Conservation (phyloP, 495 filamentous ascomycete genomes). For the Lasiosphaeria ovina region DNA sequence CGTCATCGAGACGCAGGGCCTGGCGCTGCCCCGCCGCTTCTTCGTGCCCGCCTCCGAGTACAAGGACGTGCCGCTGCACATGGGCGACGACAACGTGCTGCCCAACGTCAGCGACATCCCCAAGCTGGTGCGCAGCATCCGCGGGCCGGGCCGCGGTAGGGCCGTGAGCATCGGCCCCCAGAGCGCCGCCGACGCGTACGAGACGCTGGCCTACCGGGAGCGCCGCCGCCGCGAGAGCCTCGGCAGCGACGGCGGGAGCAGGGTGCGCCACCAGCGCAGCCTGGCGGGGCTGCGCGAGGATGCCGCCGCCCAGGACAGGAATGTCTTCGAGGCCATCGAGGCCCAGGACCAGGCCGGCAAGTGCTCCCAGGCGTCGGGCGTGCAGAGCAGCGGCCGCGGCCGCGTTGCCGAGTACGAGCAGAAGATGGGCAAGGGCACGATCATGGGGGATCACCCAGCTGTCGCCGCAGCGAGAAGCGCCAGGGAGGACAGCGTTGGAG, state of each 20-base stretch:
- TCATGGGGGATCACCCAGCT: conserved; percentile 22
- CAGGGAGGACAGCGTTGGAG: too few relatives aligned
- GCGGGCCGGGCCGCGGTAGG: conserved; percentile 72
- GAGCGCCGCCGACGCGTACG: conserved; percentile 92
- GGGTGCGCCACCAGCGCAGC: conserved; percentile 29
- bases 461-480: too few relatives aligned
- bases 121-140: conserved; percentile 70
- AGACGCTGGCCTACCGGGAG: conserved; percentile 90
- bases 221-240: conserved; percentile 75
- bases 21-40: conserved; percentile 78
- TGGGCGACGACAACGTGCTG: conserved; percentile 82
- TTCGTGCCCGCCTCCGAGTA: conserved; percentile 91
- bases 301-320: conserved; percentile 16
- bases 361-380: conserved; percentile 29
- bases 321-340: background rate
- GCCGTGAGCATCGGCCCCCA: conserved; percentile 90
- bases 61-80: conserved; percentile 71
- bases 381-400: conserved; percentile 25
- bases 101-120: conserved; percentile 83
- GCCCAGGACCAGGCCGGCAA: conserved; percentile 21
- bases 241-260: conserved; percentile 22
- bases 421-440: conserved; percentile 64
- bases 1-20: conserved; percentile 72
- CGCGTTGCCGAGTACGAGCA: conserved; percentile 61
- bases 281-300: conserved; percentile 18